Evolutionary conservation across 208 protist species (phyloP), one percentile per base, ranked within the genome.

Genomic region (Crithidia bombi): DNA sequence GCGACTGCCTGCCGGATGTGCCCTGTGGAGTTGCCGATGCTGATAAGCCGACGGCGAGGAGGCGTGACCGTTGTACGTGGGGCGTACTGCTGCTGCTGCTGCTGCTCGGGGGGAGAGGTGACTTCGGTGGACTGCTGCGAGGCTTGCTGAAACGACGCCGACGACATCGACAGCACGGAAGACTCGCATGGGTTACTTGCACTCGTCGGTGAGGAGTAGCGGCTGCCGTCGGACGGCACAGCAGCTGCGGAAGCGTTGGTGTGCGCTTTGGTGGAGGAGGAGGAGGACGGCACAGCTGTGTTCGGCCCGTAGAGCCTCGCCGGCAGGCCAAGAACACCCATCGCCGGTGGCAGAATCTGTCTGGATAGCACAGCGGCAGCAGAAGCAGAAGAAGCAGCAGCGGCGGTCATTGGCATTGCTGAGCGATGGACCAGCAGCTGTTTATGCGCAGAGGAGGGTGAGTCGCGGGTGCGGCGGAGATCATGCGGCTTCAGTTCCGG

Each of bases 1-100:
- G 72, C 72, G 23, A 76, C 63, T 6, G 70, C 70, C 55, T 76
- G 63, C 25, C 70, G 64, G 28, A 59, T n/a, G 26, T 65, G 30
- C 17, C 33, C 61, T 10, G 35, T 26, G 19, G 50, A 44, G 47
- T 66, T 70, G 17, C 54, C 49, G 38, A 76, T 65, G 47, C 70
- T 76, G 49, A 76, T 70, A 5, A 76, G 26, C 6, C 50, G 62
- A 6, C 63, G 64, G 17, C 70, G 55, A 9, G 64, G 36, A 12
- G 70, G 64, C 7, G 70, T 58, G 0, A 35, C 26, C 0, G n/a
- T 26, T 10, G 28, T 21, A 17, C 50, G 50, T 26, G 35, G 2
- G 0, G 21, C 23, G n/a, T 38, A 38, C 1, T 17, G 23, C 46
- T 55, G 67, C 17, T 36, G 69, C 32, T 75, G 61, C 21, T 41